Conservation (phyloP, 257 asterid species). For the Fraxinus quadrangulata region DNA sequence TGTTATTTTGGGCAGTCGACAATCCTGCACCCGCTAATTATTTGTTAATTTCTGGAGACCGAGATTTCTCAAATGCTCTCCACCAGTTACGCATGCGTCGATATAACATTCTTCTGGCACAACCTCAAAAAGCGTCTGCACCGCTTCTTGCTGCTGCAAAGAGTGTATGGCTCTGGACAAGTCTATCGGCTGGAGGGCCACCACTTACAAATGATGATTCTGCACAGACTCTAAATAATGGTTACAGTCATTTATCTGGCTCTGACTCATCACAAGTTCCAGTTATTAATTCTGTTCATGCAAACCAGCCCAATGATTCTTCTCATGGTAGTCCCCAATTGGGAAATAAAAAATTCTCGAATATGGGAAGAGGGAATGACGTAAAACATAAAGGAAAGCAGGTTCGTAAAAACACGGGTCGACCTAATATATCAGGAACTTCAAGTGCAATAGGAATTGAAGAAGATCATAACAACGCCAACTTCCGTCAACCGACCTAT, state of each 20-base stretch:
- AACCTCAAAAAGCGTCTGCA: constrained; percentile 81
- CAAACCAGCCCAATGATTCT: constrained; percentile 54
- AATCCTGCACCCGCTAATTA: constrained; percentile 94
- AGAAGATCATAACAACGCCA: constrained; percentile 54
- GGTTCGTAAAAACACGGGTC: constrained; percentile 50
- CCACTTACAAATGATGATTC: constrained; percentile 69
- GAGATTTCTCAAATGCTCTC: constrained; percentile 92
- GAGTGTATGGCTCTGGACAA: constrained; percentile 96
- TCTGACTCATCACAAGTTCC: constrained; percentile 40
- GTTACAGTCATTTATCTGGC: constrained; percentile 41
- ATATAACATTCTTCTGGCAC: constrained; percentile 86
- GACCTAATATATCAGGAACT: constrained; percentile 54
- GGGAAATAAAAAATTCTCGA: constrained; percentile 63
- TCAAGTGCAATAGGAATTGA: constrained; percentile 53
- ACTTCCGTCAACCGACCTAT: constrained; percentile 48
- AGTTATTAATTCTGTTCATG: constrained; percentile 43
- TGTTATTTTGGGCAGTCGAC: constrained; percentile 96
- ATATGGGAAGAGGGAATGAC: constrained; percentile 74
- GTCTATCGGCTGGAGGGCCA: constrained; percentile 72
- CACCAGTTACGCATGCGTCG: constrained; percentile 92
- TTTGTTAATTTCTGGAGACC: constrained; percentile 85
- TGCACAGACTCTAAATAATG: constrained; percentile 51
- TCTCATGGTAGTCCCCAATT: constrained; percentile 43
- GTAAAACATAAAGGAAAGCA: constrained; percentile 64
- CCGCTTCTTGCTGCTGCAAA: constrained; percentile 90